These are phyloP conservation scores for Brassica incana DNA, from an alignment of 345 rosid species.

Conservation along the genomic window DNA sequence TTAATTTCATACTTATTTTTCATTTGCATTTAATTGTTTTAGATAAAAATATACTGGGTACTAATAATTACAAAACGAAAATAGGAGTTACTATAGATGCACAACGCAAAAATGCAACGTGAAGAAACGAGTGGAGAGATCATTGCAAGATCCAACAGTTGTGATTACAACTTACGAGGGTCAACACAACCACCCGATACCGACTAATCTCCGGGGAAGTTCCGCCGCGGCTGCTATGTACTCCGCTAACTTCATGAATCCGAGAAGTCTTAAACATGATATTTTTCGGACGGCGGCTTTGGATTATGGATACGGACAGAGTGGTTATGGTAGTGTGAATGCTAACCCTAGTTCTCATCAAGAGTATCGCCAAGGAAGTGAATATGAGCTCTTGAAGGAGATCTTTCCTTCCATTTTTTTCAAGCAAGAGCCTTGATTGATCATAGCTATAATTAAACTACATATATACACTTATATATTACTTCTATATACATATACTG, in stretches of 20 bases:
- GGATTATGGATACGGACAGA: conserved; percentile 38
- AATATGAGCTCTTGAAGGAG: conserved; percentile 78
- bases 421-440: conserved; percentile 63
- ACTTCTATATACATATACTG: neutral
- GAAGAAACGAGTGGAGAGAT: conserved; percentile 87
- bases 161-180: conserved; percentile 94
- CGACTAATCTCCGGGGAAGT: conserved; percentile 66
- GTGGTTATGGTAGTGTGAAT: conserved; percentile 16
- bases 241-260: conserved; percentile 38
- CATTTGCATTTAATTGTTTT: neutral
- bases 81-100: conserved; percentile 91
- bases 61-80: conserved; percentile 15
- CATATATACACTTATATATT: conserved; percentile 1
- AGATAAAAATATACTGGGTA: neutral
- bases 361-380: conserved; percentile 50
- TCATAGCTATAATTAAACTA: neutral
- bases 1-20: neutral
- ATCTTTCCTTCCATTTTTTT: conserved; percentile 67
- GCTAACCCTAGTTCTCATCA: conserved; percentile 35
- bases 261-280: conserved; percentile 43
- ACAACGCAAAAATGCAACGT: conserved; percentile 83
- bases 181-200: conserved; percentile 78
- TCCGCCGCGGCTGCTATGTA: conserved; percentile 51
- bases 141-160: conserved; percentile 78
- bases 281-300: conserved; percentile 42